Conservation (phyloP, 345 rosid genomes). For the Salix exigua region DNA sequence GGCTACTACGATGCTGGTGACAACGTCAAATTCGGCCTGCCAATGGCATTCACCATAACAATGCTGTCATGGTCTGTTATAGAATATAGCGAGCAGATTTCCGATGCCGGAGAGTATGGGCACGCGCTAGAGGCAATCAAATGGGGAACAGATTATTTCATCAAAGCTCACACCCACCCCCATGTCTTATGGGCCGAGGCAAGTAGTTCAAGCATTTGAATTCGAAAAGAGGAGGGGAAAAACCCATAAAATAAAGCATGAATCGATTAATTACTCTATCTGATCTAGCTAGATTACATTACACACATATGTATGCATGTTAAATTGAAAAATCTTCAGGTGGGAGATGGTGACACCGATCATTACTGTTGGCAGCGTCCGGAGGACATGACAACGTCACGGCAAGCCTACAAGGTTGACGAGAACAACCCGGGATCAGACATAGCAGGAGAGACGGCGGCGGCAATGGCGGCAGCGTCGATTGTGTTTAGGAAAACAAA, state of each 20-base stretch:
- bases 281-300: no score
- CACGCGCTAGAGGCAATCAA: constrained; percentile 70
- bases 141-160: constrained; percentile 91
- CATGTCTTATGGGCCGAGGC: constrained; percentile 89
- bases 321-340: constrained; percentile 29
- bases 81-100: constrained; percentile 58
- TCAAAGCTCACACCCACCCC: constrained; percentile 83
- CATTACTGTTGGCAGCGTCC: constrained; percentile 97
- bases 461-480: constrained; percentile 85
- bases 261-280: no score
- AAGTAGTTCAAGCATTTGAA: not conserved
- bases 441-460: constrained; percentile 73
- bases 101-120: constrained; percentile 45
- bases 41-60: constrained; percentile 85
- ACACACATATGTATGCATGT: no score
- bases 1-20: constrained; percentile 97
- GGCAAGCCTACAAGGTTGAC: constrained; percentile 67
- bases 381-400: constrained; percentile 88
- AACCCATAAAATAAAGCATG: no score
- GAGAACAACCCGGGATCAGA: constrained; percentile 76
- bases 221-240: no score
- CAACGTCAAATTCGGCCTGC: constrained; percentile 83
- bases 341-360: constrained; percentile 85
- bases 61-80: constrained; percentile 86
- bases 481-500: constrained; percentile 65